A percentile compares a stretch with the other conserved stretches of the same genome.
Conservation (phyloP, 108 stramenopile genomes). For the Fragilariopsis cylindrus region DNA sequence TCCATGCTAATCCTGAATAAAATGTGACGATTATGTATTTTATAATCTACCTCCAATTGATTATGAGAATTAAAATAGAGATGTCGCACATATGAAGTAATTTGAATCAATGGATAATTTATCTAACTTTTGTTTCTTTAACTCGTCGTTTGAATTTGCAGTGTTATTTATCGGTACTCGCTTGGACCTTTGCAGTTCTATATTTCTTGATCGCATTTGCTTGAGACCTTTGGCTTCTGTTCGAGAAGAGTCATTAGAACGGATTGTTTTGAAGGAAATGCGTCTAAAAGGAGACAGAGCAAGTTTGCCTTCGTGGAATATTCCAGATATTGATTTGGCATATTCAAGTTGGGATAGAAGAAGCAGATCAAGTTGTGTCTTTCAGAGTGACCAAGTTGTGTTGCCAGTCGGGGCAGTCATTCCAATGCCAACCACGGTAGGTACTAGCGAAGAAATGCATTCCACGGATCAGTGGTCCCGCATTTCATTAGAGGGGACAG, state of each 20-base stretch:
- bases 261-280: not conserved
- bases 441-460: not conserved
- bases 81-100: no score
- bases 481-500: not conserved
- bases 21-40: slow-evolving; percentile 30
- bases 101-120: no score
- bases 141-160: slow-evolving; percentile 1
- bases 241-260: slow-evolving; percentile 2
- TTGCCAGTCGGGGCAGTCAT: slow-evolving; percentile 9
- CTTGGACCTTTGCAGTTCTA: not conserved
- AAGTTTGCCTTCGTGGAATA: not conserved
- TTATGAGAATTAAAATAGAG: slow-evolving; percentile 30
- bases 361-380: not conserved
- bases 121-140: not conserved
- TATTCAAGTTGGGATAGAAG: not conserved
- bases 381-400: not conserved
- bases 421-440: not conserved
- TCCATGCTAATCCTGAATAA: slow-evolving; percentile 62
- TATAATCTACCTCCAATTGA: slow-evolving; percentile 31
- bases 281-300: not conserved
- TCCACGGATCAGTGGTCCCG: not conserved
- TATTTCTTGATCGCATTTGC: not conserved
- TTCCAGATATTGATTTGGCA: slow-evolving; percentile 10
- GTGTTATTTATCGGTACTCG: slow-evolving; percentile 11
- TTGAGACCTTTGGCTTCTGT: not conserved